These are phyloP conservation scores for Trametes cingulata DNA, from an alignment of 768 basidiomycete species.

Conservation along the genomic window DNA sequence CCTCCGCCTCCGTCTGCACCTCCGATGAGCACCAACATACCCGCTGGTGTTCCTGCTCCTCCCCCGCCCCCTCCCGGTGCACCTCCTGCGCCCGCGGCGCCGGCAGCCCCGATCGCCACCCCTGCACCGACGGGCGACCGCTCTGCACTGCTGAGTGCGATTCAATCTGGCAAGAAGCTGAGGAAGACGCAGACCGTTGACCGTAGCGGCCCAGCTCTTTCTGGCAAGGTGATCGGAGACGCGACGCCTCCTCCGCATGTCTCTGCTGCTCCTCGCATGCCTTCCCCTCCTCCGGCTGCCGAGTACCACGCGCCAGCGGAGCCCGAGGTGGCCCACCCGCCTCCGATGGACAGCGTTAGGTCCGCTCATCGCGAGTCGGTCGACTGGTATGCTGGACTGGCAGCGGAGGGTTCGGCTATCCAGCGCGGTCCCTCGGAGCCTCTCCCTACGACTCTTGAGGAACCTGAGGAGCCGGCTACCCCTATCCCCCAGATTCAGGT, in stretches of 20 bases:
- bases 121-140: constrained; percentile 50
- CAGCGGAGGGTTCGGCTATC: constrained; percentile 60
- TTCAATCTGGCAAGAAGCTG: constrained; percentile 73
- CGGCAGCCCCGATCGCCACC: constrained; percentile 32
- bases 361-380: constrained; percentile 72
- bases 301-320: constrained; percentile 28
- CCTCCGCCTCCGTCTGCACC: constrained; percentile 44
- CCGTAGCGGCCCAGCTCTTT: constrained; percentile 65
- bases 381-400: constrained; percentile 89
- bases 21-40: constrained; percentile 26
- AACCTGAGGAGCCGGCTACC: constrained; percentile 54
- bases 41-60: constrained; percentile 29
- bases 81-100: constrained; percentile 34
- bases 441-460: constrained; percentile 58
- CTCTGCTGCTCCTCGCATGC: constrained; percentile 44
- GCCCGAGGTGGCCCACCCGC: constrained; percentile 12
- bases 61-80: constrained; percentile 35
- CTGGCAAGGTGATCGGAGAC: constrained; percentile 82
- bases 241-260: constrained; percentile 70
- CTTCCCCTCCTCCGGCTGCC: constrained; percentile 40
- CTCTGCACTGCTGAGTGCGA: constrained; percentile 72
- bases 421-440: constrained; percentile 35
- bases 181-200: constrained; percentile 82
- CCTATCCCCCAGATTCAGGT: constrained; percentile 59
- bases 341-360: constrained; percentile 22